phyloP scores from a whole-genome alignment of 352 stramenopile genomes.

The Thalassiosira mediterranea region DNA sequence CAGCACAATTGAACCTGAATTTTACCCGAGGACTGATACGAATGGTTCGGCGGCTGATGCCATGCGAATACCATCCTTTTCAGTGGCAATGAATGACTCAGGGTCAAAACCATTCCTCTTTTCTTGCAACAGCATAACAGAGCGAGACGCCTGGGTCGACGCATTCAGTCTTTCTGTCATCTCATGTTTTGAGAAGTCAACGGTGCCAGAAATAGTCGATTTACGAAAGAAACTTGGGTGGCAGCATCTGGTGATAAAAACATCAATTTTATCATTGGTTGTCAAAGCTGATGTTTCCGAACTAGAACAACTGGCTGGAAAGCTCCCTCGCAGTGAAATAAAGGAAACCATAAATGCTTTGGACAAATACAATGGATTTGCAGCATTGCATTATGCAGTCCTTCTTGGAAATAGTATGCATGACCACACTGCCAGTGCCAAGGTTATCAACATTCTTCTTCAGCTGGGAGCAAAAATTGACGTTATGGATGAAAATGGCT shows the following conservation, averaged over 20 bases:
- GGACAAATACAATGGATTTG: conserved; percentile 6
- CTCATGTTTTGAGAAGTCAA: neutral
- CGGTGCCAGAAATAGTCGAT: neutral
- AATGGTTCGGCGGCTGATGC: too few relatives aligned
- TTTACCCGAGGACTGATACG: too few relatives aligned
- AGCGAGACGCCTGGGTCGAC: neutral
- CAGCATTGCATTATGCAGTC: conserved; percentile 5
- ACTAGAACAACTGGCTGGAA: neutral
- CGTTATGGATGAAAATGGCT: neutral
- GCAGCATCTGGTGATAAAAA: conserved; percentile 10
- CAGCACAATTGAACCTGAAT: too few relatives aligned
- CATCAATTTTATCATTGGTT: too few relatives aligned
- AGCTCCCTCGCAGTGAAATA: neutral
- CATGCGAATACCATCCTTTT: too few relatives aligned
- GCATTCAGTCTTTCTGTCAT: neutral
- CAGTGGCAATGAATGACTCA: too few relatives aligned
- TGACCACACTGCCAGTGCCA: too few relatives aligned
- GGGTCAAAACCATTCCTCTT: conserved; percentile 7
- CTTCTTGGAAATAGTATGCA: neutral
- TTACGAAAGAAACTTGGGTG: neutral
- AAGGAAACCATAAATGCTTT: neutral
- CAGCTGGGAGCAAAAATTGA: neutral
- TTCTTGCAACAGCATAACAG: conserved; percentile 5
- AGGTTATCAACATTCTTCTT: neutral
- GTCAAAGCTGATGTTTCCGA: too few relatives aligned